A percentile compares a stretch with the other conserved stretches of the same genome.
Conservation (phyloP, 2,329 filamentous ascomycete species). For the Fusarium denticulatum region DNA sequence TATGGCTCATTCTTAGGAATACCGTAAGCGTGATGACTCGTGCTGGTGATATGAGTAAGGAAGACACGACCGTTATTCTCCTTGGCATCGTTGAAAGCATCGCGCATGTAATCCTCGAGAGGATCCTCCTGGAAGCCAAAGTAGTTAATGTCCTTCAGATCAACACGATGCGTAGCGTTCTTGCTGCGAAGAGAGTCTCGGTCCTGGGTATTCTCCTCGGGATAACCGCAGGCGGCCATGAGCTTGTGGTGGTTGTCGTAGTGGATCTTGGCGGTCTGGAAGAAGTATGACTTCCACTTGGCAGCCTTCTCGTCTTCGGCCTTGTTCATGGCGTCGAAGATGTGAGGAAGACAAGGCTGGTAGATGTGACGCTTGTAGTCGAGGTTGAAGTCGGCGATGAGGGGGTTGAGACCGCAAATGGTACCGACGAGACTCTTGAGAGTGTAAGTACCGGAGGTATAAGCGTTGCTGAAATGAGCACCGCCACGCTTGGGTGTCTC, state of each 20-base stretch:
- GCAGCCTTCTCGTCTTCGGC: constrained; percentile 19
- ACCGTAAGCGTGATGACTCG: constrained; percentile 47
- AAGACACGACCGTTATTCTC: constrained; percentile 47
- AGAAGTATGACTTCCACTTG: constrained; percentile 48
- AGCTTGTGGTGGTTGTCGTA: constrained; percentile 50
- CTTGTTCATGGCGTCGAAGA: constrained; percentile 49
- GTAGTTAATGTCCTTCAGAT: constrained; percentile 48
- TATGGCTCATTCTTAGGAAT: constrained; percentile 43
- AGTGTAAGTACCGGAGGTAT: constrained; percentile 55
- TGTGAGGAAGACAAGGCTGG: constrained; percentile 56
- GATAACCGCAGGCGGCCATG: constrained; percentile 47
- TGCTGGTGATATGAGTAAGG: constrained; percentile 49
- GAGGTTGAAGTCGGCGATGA: constrained; percentile 55
- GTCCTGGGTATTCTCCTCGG: constrained; percentile 38
- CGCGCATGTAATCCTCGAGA: constrained; percentile 47
- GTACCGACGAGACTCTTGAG: constrained; percentile 55
- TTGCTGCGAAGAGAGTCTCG: constrained; percentile 45
- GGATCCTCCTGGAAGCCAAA: constrained; percentile 47
- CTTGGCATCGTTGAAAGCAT: constrained; percentile 45
- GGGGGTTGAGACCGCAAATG: constrained; percentile 53
- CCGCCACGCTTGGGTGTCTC: constrained; percentile 48
- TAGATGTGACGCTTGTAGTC: constrained; percentile 55
- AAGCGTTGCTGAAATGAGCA: constrained; percentile 52
- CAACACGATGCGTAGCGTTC: constrained; percentile 45
- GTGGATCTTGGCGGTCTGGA: constrained; percentile 47